A percentile compares a stretch with the other conserved stretches of the same genome.
Evolutionary conservation across 2,329 filamentous ascomycete genomes (phyloP).

Genomic region (Epichloe gansuensis): DNA sequence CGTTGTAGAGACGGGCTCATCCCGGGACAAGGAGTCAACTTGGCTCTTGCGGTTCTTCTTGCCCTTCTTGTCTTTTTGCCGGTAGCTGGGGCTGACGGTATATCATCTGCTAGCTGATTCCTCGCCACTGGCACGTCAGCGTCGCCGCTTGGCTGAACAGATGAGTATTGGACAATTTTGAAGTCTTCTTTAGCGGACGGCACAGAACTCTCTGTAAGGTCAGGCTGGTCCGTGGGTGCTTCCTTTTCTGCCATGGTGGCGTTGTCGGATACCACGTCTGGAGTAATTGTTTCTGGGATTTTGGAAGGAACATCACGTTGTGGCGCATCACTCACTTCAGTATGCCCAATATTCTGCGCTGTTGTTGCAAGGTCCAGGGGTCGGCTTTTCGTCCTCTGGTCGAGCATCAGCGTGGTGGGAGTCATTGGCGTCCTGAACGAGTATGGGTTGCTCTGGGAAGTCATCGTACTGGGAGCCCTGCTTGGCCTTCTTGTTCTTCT

Average conservation of each 20-base stretch:
- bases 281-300: background rate
- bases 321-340: slow-evolving; percentile 3
- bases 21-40: slow-evolving; percentile 2
- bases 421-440: slow-evolving; percentile 4
- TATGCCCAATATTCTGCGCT: slow-evolving; percentile 5
- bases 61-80: slow-evolving; percentile 12
- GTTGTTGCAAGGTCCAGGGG: slow-evolving; percentile 6
- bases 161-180: background rate
- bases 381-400: slow-evolving; percentile 8
- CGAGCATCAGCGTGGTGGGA: slow-evolving; percentile 6
- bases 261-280: background rate
- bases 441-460: slow-evolving; percentile 2
- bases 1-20: background rate
- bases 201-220: slow-evolving; percentile 1
- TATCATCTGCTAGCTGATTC: slow-evolving; percentile 6
- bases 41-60: slow-evolving; percentile 9
- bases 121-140: background rate
- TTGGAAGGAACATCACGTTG: slow-evolving; percentile 4
- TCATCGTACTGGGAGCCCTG: slow-evolving; percentile 2
- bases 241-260: background rate
- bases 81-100: slow-evolving; percentile 3
- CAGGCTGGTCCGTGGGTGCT: background rate
- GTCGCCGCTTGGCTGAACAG: slow-evolving; percentile 1
- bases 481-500: slow-evolving; percentile 13
- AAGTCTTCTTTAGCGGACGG: background rate